Conservation (phyloP, 2,329 filamentous ascomycete species). For the Ciborinia camelliae region DNA sequence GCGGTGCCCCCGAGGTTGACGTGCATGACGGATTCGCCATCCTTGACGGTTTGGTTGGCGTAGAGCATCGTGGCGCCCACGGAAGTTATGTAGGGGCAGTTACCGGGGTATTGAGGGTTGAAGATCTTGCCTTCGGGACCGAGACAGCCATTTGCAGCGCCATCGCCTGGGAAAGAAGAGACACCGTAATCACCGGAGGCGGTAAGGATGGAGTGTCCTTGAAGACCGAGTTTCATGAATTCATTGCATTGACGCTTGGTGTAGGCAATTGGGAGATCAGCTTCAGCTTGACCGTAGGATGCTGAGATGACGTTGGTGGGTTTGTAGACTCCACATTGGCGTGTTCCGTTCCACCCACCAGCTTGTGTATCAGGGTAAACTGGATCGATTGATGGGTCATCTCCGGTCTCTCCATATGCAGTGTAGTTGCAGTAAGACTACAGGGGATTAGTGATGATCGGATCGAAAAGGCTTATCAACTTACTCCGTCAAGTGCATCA, state of each 20-base stretch:
- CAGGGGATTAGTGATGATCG: constrained; percentile 4
- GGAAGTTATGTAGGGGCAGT: constrained; percentile 65
- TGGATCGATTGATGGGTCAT: constrained; percentile 42
- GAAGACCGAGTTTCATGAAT: constrained; percentile 63
- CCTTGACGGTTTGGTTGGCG: constrained; percentile 43
- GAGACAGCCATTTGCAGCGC: constrained; percentile 52
- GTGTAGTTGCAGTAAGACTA: constrained; percentile 45
- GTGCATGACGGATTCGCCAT: constrained; percentile 29
- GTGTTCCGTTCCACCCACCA: constrained; percentile 42
- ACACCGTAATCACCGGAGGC: constrained; percentile 58
- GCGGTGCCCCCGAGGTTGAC: constrained; percentile 33
- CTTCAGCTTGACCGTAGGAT: constrained; percentile 66
- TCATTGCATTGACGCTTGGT: constrained; percentile 59
- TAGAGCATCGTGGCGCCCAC: constrained; percentile 58
- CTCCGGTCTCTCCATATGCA: constrained; percentile 44
- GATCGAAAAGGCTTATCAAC: background rate
- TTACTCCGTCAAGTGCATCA: constrained; percentile 33
- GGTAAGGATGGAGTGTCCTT: constrained; percentile 64
- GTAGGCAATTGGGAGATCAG: constrained; percentile 59
- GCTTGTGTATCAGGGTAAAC: constrained; percentile 42
- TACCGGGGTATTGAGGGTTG: constrained; percentile 55
- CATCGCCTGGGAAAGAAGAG: constrained; percentile 54
- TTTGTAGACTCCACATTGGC: constrained; percentile 26
- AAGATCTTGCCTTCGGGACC: constrained; percentile 28
- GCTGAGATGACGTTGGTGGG: constrained; percentile 49